phyloP scores from a whole-genome alignment of 2,329 filamentous ascomycete species.

The Colletotrichum gloeosporioides region DNA sequence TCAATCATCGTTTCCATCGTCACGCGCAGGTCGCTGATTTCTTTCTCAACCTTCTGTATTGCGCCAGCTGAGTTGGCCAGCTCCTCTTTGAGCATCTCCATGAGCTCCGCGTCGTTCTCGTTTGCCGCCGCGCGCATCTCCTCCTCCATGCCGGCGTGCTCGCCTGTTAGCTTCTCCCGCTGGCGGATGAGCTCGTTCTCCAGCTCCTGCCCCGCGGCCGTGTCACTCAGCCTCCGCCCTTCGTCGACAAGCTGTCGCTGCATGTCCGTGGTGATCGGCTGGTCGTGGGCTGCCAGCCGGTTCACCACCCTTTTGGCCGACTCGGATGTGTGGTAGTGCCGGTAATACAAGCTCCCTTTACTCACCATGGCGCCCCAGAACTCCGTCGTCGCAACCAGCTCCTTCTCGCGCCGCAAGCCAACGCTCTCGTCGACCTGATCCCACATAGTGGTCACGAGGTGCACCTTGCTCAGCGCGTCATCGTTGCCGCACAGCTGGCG shows the following conservation, averaged over 20 bases:
- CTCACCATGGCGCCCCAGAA: not conserved
- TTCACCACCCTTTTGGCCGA: not conserved
- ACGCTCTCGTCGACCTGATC: not conserved
- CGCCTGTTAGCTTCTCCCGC: not conserved
- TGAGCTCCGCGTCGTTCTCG: not conserved
- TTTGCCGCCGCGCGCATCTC: not conserved
- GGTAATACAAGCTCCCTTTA: not conserved
- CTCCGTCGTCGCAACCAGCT: not conserved
- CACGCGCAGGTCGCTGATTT: not conserved
- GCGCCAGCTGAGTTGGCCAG: not conserved
- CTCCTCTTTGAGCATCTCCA: not conserved
- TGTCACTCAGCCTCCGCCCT: not conserved
- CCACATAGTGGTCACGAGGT: constrained; percentile 42
- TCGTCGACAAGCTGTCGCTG: not conserved
- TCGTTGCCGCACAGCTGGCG: constrained; percentile 39
- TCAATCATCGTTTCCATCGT: not conserved
- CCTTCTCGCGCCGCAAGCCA: not conserved
- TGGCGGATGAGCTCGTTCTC: not conserved
- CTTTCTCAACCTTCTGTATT: not conserved
- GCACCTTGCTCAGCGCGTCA: constrained; percentile 33
- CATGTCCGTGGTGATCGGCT: constrained; percentile 48
- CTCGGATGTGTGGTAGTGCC: not conserved
- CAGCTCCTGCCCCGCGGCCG: not conserved
- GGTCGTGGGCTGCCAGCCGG: not conserved
- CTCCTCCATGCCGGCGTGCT: not conserved